A percentile compares a stretch with the other conserved stretches of the same genome.
Conservation (phyloP, 345 rosid species). For the Populus pruinosa region DNA sequence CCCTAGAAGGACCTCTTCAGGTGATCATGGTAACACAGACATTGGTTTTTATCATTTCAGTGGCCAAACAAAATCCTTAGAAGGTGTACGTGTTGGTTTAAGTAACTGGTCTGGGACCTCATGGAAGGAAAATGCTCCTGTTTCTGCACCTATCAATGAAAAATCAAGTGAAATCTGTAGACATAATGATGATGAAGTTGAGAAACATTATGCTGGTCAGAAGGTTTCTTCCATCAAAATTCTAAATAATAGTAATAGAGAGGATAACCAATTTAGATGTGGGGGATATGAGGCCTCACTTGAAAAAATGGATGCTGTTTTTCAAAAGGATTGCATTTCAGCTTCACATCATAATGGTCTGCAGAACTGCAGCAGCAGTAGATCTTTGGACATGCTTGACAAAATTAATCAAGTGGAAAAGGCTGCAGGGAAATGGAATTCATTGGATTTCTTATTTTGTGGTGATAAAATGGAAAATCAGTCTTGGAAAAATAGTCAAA, state of each 20-base stretch:
- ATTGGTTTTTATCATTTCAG: not conserved
- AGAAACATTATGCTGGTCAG: not conserved
- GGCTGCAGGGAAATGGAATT: not conserved
- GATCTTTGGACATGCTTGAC: not conserved
- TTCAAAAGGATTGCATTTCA: not conserved
- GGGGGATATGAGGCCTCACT: not conserved
- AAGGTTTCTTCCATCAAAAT: not conserved
- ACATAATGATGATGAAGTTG: not conserved
- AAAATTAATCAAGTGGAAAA: not conserved
- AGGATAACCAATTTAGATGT: not conserved
- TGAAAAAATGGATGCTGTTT: not conserved
- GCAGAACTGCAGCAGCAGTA: not conserved
- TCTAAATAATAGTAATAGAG: not conserved
- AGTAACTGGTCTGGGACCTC: not conserved
- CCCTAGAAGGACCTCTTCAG: not conserved
- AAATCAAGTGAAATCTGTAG: not conserved
- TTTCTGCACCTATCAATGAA: not conserved
- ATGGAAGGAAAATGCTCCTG: slow-evolving; percentile 1
- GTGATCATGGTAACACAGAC: not conserved
- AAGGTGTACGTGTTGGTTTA: not conserved
- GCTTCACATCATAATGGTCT: not conserved
- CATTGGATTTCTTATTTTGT: not conserved
- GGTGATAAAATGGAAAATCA: not conserved
- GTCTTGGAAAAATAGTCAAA: not conserved
- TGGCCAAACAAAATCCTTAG: slow-evolving; percentile 4